A percentile compares a stretch with the other conserved stretches of the same genome.
phyloP scores from a whole-genome alignment of 495 filamentous ascomycete species.

The Hypoxylon fuscum region DNA sequence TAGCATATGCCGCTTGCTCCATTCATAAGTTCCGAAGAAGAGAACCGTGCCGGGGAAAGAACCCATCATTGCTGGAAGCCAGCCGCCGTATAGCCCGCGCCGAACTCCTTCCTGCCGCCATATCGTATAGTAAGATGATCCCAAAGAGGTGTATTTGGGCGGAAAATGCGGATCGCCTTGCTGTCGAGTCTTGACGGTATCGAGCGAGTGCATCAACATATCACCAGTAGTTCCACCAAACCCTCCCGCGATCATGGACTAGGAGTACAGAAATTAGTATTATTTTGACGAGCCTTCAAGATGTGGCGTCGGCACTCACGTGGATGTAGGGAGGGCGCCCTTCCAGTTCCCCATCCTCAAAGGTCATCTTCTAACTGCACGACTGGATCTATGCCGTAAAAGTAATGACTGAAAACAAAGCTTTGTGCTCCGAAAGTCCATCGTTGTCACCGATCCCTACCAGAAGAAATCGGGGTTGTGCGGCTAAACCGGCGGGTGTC shows the following conservation, averaged over 20 bases:
- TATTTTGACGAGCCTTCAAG: conserved; percentile 14
- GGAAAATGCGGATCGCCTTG: conserved; percentile 94
- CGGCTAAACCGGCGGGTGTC: conserved; percentile 7
- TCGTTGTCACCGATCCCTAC: conserved; percentile 43
- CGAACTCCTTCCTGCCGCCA: conserved; percentile 89
- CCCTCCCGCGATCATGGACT: conserved; percentile 96
- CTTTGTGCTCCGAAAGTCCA: conserved; percentile 49
- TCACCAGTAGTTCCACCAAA: conserved; percentile 91
- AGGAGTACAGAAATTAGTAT: conserved; percentile 31
- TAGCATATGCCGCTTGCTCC: conserved; percentile 87
- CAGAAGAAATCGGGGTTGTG: conserved; percentile 16
- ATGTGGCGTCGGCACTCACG: conserved; percentile 43
- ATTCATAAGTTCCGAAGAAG: conserved; percentile 97
- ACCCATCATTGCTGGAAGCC: conserved; percentile 85
- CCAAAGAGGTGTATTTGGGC: conserved; percentile 88
- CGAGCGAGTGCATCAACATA: conserved; percentile 98
- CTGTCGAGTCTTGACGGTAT: conserved; percentile 98
- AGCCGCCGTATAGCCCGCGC: conserved; percentile 92
- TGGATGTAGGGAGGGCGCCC: conserved; percentile 57
- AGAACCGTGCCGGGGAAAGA: conserved; percentile 94
- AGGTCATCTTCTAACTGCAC: conserved; percentile 51
- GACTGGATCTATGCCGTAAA: conserved; percentile 38
- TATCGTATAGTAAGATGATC: conserved; percentile 89
- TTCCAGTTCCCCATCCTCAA: conserved; percentile 54
- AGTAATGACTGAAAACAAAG: conserved; percentile 43